Percentiles rank a stretch among this genome's conserved stretches.
phyloP scores from a whole-genome alignment of 306 rosid genomes.

The Potentilla sterilis region DNA sequence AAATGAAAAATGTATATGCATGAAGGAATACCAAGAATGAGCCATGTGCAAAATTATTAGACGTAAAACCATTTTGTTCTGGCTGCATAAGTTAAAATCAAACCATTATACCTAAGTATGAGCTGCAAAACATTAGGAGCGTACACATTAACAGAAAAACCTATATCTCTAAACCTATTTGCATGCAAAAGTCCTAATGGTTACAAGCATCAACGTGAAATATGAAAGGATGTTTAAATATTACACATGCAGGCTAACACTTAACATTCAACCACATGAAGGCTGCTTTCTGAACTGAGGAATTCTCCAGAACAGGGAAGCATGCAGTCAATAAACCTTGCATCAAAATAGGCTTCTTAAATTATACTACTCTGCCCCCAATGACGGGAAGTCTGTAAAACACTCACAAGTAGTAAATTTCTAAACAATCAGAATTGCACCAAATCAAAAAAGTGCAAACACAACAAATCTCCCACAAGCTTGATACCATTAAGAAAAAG shows the following conservation, averaged over 20 bases:
- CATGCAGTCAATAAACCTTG: slow-evolving; percentile 37
- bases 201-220: not conserved
- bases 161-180: not conserved
- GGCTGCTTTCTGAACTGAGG: slow-evolving; percentile 19
- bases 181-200: not conserved
- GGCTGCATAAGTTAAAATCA: not conserved
- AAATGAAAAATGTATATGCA: not conserved
- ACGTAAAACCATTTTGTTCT: not conserved
- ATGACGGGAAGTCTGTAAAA: slow-evolving; percentile 69
- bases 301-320: slow-evolving; percentile 42
- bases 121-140: not conserved
- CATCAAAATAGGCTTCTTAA: slow-evolving; percentile 30
- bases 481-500: slow-evolving; percentile 1
- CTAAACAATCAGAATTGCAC: slow-evolving; percentile 40
- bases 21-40: not conserved
- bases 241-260: slow-evolving; percentile 21
- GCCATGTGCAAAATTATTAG: not conserved
- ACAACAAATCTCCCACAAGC: slow-evolving; percentile 12
- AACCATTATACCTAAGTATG: not conserved
- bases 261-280: slow-evolving; percentile 41
- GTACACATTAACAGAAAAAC: not conserved
- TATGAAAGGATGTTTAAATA: not conserved
- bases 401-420: slow-evolving; percentile 27
- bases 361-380: slow-evolving; percentile 47
- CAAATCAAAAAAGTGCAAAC: slow-evolving; percentile 5